phyloP scores from a whole-genome alignment of 768 basidiomycete genomes.

The Russula compacta region DNA sequence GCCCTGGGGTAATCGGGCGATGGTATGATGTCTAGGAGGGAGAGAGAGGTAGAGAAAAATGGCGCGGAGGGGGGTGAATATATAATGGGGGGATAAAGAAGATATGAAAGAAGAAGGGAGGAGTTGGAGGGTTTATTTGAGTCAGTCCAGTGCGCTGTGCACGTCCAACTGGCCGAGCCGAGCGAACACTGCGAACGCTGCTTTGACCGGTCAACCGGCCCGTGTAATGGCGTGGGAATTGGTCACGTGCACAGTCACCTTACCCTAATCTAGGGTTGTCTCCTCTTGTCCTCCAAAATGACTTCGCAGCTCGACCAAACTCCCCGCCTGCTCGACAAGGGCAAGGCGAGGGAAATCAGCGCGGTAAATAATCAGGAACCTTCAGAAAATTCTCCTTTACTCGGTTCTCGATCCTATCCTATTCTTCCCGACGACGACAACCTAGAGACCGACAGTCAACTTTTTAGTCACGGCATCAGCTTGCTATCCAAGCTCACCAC shows the following conservation, averaged over 20 bases:
- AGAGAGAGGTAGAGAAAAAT: no score
- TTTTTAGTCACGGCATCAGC: slow-evolving; percentile 22
- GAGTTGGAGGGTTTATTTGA: background rate
- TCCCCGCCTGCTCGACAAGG: slow-evolving; percentile 33
- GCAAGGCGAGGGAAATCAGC: slow-evolving; percentile 40
- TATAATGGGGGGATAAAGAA: background rate
- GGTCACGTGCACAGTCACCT: background rate
- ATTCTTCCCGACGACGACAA: slow-evolving; percentile 20
- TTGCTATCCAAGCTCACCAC: slow-evolving; percentile 30
- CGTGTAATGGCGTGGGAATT: background rate
- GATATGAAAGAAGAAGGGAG: background rate
- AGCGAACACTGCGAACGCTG: background rate
- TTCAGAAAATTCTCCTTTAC: slow-evolving; percentile 48
- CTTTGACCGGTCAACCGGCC: background rate
- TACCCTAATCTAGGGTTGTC: background rate
- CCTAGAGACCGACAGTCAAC: slow-evolving; percentile 20
- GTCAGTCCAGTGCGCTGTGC: background rate
- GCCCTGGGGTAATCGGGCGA: background rate
- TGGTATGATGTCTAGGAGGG: background rate
- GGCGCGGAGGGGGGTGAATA: background rate
- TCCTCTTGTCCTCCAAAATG: background rate
- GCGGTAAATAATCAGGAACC: slow-evolving; percentile 24
- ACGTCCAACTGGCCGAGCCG: no score
- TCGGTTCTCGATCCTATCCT: slow-evolving; percentile 34
- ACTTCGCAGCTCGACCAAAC: background rate